Evolutionary conservation across 345 rosid genomes (phyloP), one percentile per base, ranked within the genome.

Genomic region (Eucalyptus regnans): DNA sequence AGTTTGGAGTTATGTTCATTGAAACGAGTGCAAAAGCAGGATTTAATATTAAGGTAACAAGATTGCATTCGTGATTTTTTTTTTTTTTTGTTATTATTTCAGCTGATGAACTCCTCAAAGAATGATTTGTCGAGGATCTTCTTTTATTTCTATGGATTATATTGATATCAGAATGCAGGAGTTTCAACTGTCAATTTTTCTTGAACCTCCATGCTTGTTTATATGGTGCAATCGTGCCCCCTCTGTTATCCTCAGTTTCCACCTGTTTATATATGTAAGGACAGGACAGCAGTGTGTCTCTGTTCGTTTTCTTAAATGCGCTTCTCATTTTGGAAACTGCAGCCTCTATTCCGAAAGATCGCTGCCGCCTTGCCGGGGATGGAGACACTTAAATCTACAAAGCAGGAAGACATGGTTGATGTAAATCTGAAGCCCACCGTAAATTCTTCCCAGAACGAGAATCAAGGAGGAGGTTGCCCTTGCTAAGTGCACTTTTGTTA

Each of bases 21-120:
- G 98, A 97, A 92, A 96, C 99, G 17, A 97, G 99, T 88, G 99
- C 99, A 50, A 96, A 97, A 91, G 99, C 98, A 68, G 99, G 98
- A 90, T 97, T 97, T 90, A 95, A 96, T 88, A 96, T 97, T 91
- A 96, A 97, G 97, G 99, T 96, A 66, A 87, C 76, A n/a, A 62
- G 51, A 85, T 27, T 41, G 31, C 85, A 43, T 50, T 43, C 37
- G 33, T 31, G n/a, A 18, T 29, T 76, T 17, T 52, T 5, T 33
- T 37, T 17, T 17, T 17, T 33, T 0, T 68, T 33, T 37, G 48
- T 41, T 64, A 76, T 37, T 41, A 41, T 20, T 41, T 76, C 5
- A 37, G 48, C 83, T 37, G 83, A 37, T 18, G 83, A 37, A 76
- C 83, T 76, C 37, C 27, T 54, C 87, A 43, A 20, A 52, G 46